Base-by-base conservation (phyloP, 192 early-diverging fungal genomes). In the Coemansia umbellata region DNA sequence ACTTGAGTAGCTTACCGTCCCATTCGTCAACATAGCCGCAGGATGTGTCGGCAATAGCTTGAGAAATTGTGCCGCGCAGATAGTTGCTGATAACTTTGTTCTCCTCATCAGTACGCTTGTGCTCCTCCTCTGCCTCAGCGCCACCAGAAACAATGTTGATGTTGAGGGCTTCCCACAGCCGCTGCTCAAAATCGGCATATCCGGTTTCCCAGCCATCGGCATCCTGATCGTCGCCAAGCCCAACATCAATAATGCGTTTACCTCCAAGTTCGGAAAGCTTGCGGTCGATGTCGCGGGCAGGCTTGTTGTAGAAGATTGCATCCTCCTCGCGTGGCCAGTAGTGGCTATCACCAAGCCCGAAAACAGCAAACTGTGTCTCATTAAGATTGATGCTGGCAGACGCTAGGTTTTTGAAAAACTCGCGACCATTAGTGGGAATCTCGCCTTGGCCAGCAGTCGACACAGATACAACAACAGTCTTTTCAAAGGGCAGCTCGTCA, bases 371-470 rank as follows among this genome's bases (percentile, higher is more conserved):
- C 45, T 81, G 68, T 30, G 88, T 84, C 36, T 84, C 85, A 41
- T 64, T 77, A 35, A 94, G 68, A 31, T 78, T 79, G 43, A 63
- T 66, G 22, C 81, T 80, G 15, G 85, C 73, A 2, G 73, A 59
- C 37, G 79, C 78, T 48, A 97, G 75, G 8, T 73, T 76, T 78
- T 90, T 88, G 85, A 87, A 90, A 55, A 91, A 91, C 71, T 98
- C 93, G 58, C 88, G 87, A 10, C 82, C 74, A 63, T 94, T 93
- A 55, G 85, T 85, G 1, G 95, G 95, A 55, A 96, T 87, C 82
- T 98, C 95, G 70, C 95, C 95, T 69, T 98, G 93, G 21, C 95
- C 95, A 28, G 95, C 93, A 8, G 93, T 96, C 47, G 84, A 87
- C 39, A 87, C 74, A 5, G 88, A 74, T 69, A 90, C 78, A 11